Evolutionary conservation across 2,329 filamentous ascomycete genomes (phyloP), one percentile per base, ranked within the genome.

Genomic region (Diaporthe batatas): DNA sequence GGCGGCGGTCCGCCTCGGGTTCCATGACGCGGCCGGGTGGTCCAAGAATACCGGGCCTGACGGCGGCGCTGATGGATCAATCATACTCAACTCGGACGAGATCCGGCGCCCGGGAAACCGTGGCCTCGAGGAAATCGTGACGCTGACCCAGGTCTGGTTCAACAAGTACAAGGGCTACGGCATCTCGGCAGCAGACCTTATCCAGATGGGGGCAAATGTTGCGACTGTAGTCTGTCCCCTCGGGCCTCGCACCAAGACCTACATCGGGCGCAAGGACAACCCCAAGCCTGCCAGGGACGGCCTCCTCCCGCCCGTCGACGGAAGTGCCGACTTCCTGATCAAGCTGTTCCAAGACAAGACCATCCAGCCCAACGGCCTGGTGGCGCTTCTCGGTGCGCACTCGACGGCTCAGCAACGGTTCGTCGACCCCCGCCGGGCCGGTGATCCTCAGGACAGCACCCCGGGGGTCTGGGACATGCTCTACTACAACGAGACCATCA

Each of bases 351-450:
- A 80, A 29, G 83, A 85, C 73, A 90, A 90, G 79, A 89, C 87
- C 3, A 88, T 90, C 75, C 81, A 79, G 23, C 82, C 84, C 0
- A 83, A 83, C 51, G 86, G 87, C 14, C 83, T 89, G 1, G 85
- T 86, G 3, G 88, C 88, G 6, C 84, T 90, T 2, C 77, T 90
- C 12, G 88, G 88, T 53, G 88, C 88, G 0, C 88, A 90, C 77
- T 86, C 85, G 1, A 84, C 85, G 5, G 86, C 85, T 4, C 84
- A 85, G 75, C 87, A 89, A 77, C 82, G 83, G 74, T 83, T 83
- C 55, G 82, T 84, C 75, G 83, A 88, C 73, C 59, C 77, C 0
- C 72, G 76, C 6, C 81, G 84, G 53, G 81, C 82, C 3, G 83
- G 83, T 21, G 82, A 84, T 21, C 83, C 87, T 0, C 86, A 89